Evolutionary conservation across 257 asterid genomes (phyloP).

Genomic region (Primulina tabacum): DNA sequence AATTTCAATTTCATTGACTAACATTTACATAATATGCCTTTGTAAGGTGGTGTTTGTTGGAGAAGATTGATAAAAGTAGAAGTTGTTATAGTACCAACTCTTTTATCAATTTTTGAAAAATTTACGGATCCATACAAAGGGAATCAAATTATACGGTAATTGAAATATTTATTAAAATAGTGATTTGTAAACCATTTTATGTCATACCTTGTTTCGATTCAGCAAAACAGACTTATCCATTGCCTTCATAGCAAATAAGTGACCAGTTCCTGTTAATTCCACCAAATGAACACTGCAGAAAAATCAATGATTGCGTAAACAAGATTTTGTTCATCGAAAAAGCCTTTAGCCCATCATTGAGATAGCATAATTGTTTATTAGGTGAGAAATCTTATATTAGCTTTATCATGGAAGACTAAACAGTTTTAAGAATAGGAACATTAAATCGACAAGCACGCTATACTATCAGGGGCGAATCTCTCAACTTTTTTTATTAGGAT

Average conservation of each 20-base stretch:
- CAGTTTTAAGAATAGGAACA: background rate
- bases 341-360: background rate
- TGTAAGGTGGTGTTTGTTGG: too few relatives aligned
- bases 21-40: too few relatives aligned
- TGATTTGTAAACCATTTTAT: background rate
- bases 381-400: background rate
- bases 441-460: background rate
- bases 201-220: slow-evolving; percentile 80
- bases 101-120: too few relatives aligned
- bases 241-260: slow-evolving; percentile 93
- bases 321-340: slow-evolving; percentile 7
- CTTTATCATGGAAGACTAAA: background rate
- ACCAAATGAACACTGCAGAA: slow-evolving; percentile 95
- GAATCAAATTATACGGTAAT: background rate
- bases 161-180: background rate
- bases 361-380: background rate
- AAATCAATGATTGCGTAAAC: slow-evolving; percentile 14
- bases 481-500: too few relatives aligned
- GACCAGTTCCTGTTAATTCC: slow-evolving; percentile 75
- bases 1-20: too few relatives aligned
- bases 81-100: too few relatives aligned
- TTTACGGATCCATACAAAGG: background rate
- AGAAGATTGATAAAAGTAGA: too few relatives aligned
- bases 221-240: slow-evolving; percentile 94
- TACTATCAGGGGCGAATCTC: too few relatives aligned